Base-by-base conservation (phyloP, 2,329 filamentous ascomycete species). In the Aspergillus piperis region DNA sequence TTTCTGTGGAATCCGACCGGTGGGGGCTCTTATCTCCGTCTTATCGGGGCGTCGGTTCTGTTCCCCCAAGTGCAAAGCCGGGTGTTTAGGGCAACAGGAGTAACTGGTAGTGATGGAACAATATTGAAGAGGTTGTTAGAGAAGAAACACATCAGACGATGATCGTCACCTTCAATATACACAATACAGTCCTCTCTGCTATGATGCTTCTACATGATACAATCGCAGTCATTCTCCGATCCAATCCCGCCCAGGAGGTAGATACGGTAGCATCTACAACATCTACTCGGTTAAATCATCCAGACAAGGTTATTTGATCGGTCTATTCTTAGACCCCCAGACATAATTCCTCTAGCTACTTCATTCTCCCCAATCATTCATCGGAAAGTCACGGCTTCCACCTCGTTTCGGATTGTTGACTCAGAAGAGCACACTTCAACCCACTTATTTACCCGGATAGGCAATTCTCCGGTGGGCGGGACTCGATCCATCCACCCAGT, bases 401-500 rank as follows among this genome's bases (percentile, higher is more conserved):
- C 21, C 57, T 53, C 44, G 42, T 44, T 25, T 19, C 23, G 23
- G 17, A 19, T 42, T 25, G 48, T 30, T 53, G 49, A 48, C 19
- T 41, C 25, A 53, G 42, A 44, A 49, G 50, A 41, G 32, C 17
- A 25, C n/a, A 25, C n/a, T 19, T 42, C 25, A 17, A 8, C 7
- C 5, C 30, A 21, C 25, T 50, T 32, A 30, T 32, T 50, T 50
- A 50, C 47, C 47, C 47, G 47, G 47, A 32, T 27, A 32, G 47
- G 47, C 47, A 50, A 50, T 50, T 50, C 25, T 50, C 47, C 47
- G 47, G 47, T 50, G 47, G 47, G 47, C 30, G 25, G 27, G 25
- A 32, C 47, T 32, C 4, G 25, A 17, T 27, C 25, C 47, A 15
- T 50, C 47, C 41, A 23, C 17, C 41, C 19, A 21, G 10, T 44